These are phyloP conservation scores for Trifolium dubium DNA, from an alignment of 306 rosid species.

Conservation along the genomic window DNA sequence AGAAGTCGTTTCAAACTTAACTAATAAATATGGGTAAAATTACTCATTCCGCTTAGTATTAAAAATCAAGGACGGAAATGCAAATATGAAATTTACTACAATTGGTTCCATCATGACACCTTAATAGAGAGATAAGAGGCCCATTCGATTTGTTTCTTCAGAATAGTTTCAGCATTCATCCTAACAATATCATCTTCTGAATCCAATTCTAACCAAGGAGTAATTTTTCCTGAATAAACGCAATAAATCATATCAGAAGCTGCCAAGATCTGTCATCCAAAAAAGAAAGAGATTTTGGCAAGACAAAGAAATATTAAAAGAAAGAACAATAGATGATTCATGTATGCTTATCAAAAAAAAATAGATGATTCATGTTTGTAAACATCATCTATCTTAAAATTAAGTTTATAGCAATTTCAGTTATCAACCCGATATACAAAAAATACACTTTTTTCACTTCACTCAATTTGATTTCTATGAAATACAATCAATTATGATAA, in stretches of 20 bases:
- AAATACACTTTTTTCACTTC: not conserved
- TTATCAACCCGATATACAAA: not conserved
- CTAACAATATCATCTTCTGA: slow-evolving; percentile 59
- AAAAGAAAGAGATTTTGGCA: not conserved
- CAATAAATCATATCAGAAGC: slow-evolving; percentile 18
- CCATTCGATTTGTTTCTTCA: slow-evolving; percentile 79
- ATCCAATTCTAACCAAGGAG: slow-evolving; percentile 44
- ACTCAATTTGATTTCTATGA: not conserved
- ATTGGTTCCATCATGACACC: slow-evolving; percentile 48
- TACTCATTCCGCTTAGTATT: not conserved
- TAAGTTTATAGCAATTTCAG: not conserved
- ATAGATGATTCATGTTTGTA: not conserved
- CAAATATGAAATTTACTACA: not conserved
- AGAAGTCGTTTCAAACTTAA: slow-evolving; percentile 9
- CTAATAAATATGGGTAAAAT: slow-evolving; percentile 14
- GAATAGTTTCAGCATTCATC: slow-evolving; percentile 61
- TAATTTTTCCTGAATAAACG: slow-evolving; percentile 57
- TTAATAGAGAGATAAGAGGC: slow-evolving; percentile 80
- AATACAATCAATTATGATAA: not conserved
- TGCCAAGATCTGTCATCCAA: not conserved
- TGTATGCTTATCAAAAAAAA: too few species aligned
- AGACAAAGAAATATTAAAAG: not conserved
- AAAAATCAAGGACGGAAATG: slow-evolving; percentile 8
- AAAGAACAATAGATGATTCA: not conserved
- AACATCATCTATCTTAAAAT: not conserved